Evolutionary conservation across 495 filamentous ascomycete species (phyloP).

Genomic region (Aspergillus leporis): DNA sequence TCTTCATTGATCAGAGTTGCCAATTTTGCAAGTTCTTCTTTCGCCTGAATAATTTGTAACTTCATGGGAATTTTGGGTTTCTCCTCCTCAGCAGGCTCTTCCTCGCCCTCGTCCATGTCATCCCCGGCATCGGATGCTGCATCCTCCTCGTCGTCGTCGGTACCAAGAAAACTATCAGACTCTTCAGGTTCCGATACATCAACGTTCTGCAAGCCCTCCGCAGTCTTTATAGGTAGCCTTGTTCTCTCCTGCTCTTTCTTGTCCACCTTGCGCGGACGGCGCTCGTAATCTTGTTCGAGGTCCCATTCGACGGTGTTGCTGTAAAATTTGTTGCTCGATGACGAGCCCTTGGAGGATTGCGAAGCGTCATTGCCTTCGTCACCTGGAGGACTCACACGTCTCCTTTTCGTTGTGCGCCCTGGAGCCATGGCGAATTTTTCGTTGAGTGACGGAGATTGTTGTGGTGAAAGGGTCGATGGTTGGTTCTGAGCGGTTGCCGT

Average conservation of each 20-base stretch:
- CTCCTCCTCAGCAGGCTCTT: slow-evolving; percentile 54
- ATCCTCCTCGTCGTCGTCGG: slow-evolving; percentile 47
- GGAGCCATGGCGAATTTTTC: slow-evolving; percentile 43
- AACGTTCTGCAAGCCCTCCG: slow-evolving; percentile 67
- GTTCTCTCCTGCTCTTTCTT: slow-evolving; percentile 70
- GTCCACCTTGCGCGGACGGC: slow-evolving; percentile 68
- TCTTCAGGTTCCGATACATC: slow-evolving; percentile 47
- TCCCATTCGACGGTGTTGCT: slow-evolving; percentile 66
- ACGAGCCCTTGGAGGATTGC: slow-evolving; percentile 22
- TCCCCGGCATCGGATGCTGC: background rate
- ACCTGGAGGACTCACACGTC: slow-evolving; percentile 54
- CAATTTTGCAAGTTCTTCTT: slow-evolving; percentile 87
- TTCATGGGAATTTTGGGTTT: slow-evolving; percentile 65
- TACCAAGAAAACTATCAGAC: slow-evolving; percentile 52
- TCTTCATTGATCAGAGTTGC: slow-evolving; percentile 84
- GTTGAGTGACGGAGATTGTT: slow-evolving; percentile 10
- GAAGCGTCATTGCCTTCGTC: slow-evolving; percentile 40
- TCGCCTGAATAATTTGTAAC: slow-evolving; percentile 79
- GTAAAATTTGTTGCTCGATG: slow-evolving; percentile 38
- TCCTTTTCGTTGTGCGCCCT: slow-evolving; percentile 51
- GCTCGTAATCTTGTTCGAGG: slow-evolving; percentile 89
- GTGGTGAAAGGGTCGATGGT: slow-evolving; percentile 28
- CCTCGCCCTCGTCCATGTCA: slow-evolving; percentile 44
- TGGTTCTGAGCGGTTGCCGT: slow-evolving; percentile 1
- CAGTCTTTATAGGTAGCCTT: slow-evolving; percentile 81